Conservation (phyloP, 2,329 filamentous ascomycete species). For the Cladophialophora exuberans region DNA sequence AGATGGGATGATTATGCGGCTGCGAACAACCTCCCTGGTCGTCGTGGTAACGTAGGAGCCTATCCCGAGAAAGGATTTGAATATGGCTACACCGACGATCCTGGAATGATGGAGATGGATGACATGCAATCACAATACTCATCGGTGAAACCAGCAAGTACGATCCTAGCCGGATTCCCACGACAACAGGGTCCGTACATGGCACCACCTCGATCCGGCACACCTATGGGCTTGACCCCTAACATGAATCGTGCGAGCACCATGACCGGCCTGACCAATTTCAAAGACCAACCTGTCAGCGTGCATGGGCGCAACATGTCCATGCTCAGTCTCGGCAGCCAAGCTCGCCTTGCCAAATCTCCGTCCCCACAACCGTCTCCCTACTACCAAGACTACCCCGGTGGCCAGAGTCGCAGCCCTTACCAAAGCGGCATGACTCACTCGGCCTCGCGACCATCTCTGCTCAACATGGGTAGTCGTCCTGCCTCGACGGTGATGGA, state of each 20-base stretch:
- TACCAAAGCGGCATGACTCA: constrained; percentile 37
- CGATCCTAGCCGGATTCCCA: constrained; percentile 82
- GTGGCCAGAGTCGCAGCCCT: constrained; percentile 39
- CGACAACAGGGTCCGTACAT: constrained; percentile 69
- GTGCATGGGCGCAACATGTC: constrained; percentile 60
- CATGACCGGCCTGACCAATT: constrained; percentile 66
- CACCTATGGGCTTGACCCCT: constrained; percentile 61
- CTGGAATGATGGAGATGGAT: constrained; percentile 82
- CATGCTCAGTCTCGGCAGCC: constrained; percentile 59
- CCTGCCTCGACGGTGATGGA: constrained; percentile 59
- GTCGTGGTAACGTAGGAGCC: constrained; percentile 67
- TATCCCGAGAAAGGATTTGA: constrained; percentile 58
- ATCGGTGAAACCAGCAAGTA: constrained; percentile 82
- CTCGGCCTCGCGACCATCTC: constrained; percentile 47
- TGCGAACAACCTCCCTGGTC: constrained; percentile 84
- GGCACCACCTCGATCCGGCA: constrained; percentile 76
- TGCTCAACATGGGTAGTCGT: constrained; percentile 49
- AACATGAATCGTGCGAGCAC: constrained; percentile 64
- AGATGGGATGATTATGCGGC: constrained; percentile 96
- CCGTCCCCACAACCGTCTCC: constrained; percentile 36
- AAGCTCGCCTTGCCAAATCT: constrained; percentile 19
- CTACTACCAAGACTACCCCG: constrained; percentile 46
- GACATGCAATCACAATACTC: constrained; percentile 98
- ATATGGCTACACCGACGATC: constrained; percentile 70
- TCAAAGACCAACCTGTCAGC: constrained; percentile 62